Base-by-base conservation (phyloP, 768 basidiomycete genomes). In the Udeniomyces megalosporus region DNA sequence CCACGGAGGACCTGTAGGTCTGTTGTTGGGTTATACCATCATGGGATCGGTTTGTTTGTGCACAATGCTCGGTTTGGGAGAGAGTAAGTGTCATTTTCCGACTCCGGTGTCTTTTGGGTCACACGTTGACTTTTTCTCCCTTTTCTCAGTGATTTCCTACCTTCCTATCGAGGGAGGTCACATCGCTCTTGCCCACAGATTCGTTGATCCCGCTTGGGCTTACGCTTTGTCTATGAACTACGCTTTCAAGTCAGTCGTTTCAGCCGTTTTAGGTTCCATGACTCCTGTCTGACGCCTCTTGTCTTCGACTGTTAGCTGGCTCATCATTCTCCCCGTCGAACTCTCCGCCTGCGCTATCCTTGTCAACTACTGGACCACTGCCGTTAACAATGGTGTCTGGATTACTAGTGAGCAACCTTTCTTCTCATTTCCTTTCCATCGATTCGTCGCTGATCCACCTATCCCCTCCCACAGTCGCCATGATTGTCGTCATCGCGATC, bases 321-420 rank as follows among this genome's bases (percentile, higher is more conserved):
- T 57, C 22, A 57, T 63, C 49, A 63, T 63, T 32, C 62, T 63
- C 17, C 62, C 62, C 29, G 62, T 50, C 22, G 62, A 63, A 47
- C 55, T 63, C 32, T 49, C 62, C 22, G 57, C 63, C 51, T 51
- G 58, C 51, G 63, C 63, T 31, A 52, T 65, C n/a, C 58, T 59
- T 20, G 52, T 65, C 52, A 69, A 66, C 55, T 64, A 68, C 52
- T 71, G 72, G 71, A 68, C 75, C 58, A 59, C 72, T 0, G 74
- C 78, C 17, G 80, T 81, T 69, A 77, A 76, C 66, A 80, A 85
- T 66, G 83, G 88, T 0, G 83, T 78, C 22, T 95, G 87, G 86
- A 84, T 95, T 46, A 74, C 81, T 0, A 44, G 38, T 42, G 17
- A 42, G 38, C 17, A 8, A 42, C 8, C 38, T 17, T 8, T 42